Conservation (phyloP, 441 rosid genomes). For the Omphalea diandra region DNA sequence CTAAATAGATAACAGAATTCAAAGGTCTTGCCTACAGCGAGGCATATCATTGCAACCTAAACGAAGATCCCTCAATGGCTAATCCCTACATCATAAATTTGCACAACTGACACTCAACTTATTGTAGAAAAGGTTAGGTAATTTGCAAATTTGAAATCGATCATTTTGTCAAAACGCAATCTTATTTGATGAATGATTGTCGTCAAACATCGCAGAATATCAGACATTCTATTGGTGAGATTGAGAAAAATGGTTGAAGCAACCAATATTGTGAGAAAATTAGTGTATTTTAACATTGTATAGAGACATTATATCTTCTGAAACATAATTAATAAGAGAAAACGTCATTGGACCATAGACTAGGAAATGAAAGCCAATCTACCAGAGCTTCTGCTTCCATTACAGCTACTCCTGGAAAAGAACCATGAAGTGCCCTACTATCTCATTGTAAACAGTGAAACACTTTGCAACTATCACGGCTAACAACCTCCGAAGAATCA, state of each 20-base stretch:
- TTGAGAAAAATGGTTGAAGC: not conserved
- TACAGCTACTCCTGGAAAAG: slow-evolving; percentile 49
- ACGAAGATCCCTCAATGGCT: not conserved
- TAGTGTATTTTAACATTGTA: not conserved
- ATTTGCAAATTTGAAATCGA: not conserved
- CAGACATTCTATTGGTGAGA: slow-evolving; percentile 1
- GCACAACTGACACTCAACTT: not conserved
- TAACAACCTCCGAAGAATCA: slow-evolving; percentile 43
- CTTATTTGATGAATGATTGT: not conserved
- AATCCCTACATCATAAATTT: not conserved
- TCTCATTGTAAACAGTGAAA: slow-evolving; percentile 52
- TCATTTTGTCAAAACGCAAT: not conserved
- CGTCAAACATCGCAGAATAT: slow-evolving; percentile 5
- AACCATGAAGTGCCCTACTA: slow-evolving; percentile 40
- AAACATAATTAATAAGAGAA: not conserved
- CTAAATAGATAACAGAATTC: not conserved
- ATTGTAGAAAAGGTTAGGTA: not conserved
- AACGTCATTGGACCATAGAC: slow-evolving; percentile 24
- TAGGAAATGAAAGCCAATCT: slow-evolving; percentile 41
- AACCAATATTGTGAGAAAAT: slow-evolving; percentile 7
- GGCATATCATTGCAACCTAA: slow-evolving; percentile 5
- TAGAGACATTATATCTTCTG: slow-evolving; percentile 7
- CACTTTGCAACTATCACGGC: slow-evolving; percentile 44
- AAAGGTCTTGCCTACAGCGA: not conserved
- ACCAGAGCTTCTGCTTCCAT: slow-evolving; percentile 69